Evolutionary conservation across 2,329 filamentous ascomycete genomes (phyloP).

Genomic region (Hypomyces perniciosus): DNA sequence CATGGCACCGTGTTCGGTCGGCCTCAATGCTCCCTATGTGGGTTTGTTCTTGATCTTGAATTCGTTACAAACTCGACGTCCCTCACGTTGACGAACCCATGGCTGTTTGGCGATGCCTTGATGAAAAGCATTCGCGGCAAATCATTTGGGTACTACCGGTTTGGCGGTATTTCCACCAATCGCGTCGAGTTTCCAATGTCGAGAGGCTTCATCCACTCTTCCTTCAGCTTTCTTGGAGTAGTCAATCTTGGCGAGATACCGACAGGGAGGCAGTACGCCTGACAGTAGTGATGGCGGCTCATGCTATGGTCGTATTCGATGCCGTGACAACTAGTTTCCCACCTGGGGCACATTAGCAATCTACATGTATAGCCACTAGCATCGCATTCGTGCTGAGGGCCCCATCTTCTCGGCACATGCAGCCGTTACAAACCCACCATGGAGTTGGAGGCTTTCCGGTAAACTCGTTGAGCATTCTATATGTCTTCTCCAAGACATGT

Average conservation of each 20-base stretch:
- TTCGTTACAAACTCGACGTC: background rate
- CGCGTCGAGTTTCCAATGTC: constrained; percentile 53
- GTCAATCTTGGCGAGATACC: constrained; percentile 59
- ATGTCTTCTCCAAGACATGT: constrained; percentile 70
- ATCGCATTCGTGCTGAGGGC: no score
- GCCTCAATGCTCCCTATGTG: background rate
- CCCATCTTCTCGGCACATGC: no score
- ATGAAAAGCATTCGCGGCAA: constrained; percentile 2
- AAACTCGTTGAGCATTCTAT: constrained; percentile 63
- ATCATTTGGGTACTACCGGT: constrained; percentile 15
- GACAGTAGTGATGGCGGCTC: constrained; percentile 58
- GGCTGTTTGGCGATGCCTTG: background rate
- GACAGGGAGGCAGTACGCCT: constrained; percentile 57
- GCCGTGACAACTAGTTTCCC: constrained; percentile 66
- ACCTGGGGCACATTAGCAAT: constrained; percentile 25
- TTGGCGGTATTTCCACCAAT: constrained; percentile 58
- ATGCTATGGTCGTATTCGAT: constrained; percentile 66
- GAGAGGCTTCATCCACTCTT: constrained; percentile 65
- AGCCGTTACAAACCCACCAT: constrained; percentile 29
- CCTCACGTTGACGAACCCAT: background rate
- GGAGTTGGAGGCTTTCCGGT: constrained; percentile 58
- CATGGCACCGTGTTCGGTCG: background rate
- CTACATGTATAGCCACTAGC: no score
- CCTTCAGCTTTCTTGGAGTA: constrained; percentile 55
- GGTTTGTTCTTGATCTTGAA: background rate